Base-by-base conservation (phyloP, 192 early-diverging fungal species). In the Umbelopsis sp. region DNA sequence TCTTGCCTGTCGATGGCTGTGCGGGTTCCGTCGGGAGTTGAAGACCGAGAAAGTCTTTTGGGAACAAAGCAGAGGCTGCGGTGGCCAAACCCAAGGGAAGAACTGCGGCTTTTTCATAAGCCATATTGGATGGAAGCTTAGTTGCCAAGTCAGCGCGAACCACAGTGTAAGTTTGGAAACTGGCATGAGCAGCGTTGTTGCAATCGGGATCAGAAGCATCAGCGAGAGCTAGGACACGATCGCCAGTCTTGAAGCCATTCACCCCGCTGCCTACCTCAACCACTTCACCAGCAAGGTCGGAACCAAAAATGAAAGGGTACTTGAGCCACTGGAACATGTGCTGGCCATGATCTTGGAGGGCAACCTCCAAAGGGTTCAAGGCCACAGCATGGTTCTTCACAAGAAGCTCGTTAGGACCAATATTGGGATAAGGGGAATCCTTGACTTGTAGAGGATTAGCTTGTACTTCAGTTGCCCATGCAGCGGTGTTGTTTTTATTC, bases 51-150 rank as follows among this genome's bases (percentile, higher is more conserved):
- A 78, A 71, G 1, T 73, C 70, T 1, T 51, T 50, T 4, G 50
- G 23, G 49, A 81, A 81, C 30, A 87, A 48, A 8, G 69, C 78
- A 73, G 80, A 73, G 46, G 74, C 78, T 20, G 88, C 87, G 20
- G 88, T 88, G 10, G 84, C 75, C 27, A 76, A 80, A 2, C 87
- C 80, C 35, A 90, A 64, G 25, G 84, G 82, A 44, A 90, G 72
- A 2, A 74, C 69, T 6, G 88, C 86, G 0, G 85, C 87, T 15
- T 76, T 64, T 4, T 58, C 75, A 55, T 75, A 86, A 49, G 61
- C n/a, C 16, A 75, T 8, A 30, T 46, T 25, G 5, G 44, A 20
- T 13, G 74, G 74, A 25, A 71, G 71, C 48, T 64, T 52, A 4
- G 51, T 48, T 44, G 35, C 20, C 46, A 37, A 11, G 20, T 46